Evolutionary conservation across 1,284 basidiomycete species (phyloP).

Genomic region (Microbotryum violaceum): DNA sequence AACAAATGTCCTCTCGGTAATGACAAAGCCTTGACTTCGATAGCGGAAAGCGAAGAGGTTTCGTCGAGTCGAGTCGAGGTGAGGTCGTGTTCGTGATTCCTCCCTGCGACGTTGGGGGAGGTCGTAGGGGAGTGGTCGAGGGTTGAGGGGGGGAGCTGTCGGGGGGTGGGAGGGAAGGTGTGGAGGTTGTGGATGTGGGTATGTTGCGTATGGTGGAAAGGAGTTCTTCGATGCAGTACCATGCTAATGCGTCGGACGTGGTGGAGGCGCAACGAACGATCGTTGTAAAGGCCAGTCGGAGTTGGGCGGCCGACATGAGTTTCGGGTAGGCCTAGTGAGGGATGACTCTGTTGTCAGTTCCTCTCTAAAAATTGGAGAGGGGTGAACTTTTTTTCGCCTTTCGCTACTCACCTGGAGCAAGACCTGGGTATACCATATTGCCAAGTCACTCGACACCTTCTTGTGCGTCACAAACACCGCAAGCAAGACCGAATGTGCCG

Average conservation of each 20-base stretch:
- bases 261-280: conserved; percentile 21
- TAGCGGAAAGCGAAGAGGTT: neutral
- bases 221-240: conserved; percentile 28
- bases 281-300: conserved; percentile 31
- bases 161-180: neutral
- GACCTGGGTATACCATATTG: conserved; percentile 27
- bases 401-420: conserved; percentile 19
- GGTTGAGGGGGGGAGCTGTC: neutral
- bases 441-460: conserved; percentile 10
- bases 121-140: neutral
- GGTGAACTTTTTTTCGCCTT: too few species aligned
- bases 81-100: too few species aligned
- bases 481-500: conserved; percentile 34
- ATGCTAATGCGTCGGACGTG: conserved; percentile 24
- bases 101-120: neutral
- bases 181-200: neutral
- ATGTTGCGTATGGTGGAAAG: conserved; percentile 8
- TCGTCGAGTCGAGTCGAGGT: conserved; percentile 4
- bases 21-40: conserved; percentile 16
- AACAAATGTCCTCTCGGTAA: conserved; percentile 28
- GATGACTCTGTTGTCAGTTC: neutral
- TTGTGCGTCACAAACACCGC: conserved; percentile 27
- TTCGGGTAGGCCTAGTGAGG: conserved; percentile 18
- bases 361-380: neutral
- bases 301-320: conserved; percentile 22